These are phyloP conservation scores for Rhamnella rubrinervis DNA, from an alignment of 331 rosid genomes.

Conservation along the genomic window DNA sequence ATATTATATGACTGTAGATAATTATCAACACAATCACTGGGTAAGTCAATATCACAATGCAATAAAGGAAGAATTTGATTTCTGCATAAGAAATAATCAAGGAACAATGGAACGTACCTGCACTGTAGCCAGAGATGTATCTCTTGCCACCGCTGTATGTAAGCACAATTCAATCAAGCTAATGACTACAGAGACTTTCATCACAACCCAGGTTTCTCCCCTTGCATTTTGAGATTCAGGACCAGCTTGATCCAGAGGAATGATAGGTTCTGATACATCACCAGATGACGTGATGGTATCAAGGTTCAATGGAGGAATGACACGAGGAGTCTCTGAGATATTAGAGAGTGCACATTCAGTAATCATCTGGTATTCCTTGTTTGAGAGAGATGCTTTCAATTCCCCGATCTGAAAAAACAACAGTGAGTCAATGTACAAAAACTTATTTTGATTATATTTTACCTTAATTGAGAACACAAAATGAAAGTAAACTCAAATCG, in stretches of 20 bases:
- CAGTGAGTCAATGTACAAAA: background rate
- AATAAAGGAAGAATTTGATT: background rate
- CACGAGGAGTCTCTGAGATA: constrained; percentile 76
- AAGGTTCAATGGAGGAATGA: constrained; percentile 58
- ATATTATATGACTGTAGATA: background rate
- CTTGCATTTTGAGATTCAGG: constrained; percentile 39
- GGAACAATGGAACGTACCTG: constrained; percentile 53
- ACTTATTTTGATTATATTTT: background rate
- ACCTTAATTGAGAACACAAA: background rate
- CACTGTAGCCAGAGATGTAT: constrained; percentile 82
- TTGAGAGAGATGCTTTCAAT: constrained; percentile 89
- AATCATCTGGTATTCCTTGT: constrained; percentile 82
- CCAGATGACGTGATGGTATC: constrained; percentile 32
- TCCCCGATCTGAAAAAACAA: constrained; percentile 61
- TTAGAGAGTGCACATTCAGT: constrained; percentile 88
- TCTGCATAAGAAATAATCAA: background rate
- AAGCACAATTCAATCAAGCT: constrained; percentile 78
- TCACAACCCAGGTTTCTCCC: constrained; percentile 46
- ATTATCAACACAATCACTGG: background rate
- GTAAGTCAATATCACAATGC: background rate
- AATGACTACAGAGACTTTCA: constrained; percentile 63
- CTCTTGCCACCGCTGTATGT: constrained; percentile 65
- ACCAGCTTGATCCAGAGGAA: constrained; percentile 35
- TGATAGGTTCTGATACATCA: constrained; percentile 35
- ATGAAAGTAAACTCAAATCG: background rate